Evolutionary conservation across 805 yeast species (phyloP), one percentile per base, ranked within the genome.

Genomic region (Nakazawaea laoshanensis): DNA sequence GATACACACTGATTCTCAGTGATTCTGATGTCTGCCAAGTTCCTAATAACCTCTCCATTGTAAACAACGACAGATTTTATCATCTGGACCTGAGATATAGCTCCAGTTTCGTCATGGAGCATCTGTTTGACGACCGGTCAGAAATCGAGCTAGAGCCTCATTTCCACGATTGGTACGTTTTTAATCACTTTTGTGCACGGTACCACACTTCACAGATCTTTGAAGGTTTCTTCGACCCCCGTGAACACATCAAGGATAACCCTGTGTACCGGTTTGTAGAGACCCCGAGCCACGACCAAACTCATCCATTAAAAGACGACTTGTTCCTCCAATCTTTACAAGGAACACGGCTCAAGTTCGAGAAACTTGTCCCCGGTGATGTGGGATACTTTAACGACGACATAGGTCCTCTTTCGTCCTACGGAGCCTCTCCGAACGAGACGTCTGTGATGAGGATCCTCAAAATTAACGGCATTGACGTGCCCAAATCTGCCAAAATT

Each of bases 331-430:
- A n/a, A n/a, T n/a, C n/a, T n/a, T n/a, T n/a, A 3, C 48, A 52
- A 7, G 65, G 76, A 3, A 41, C 69, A 4, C 53, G 75, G 27
- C 25, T 74, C 11, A 47, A 51, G 4, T 36, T 77, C 22, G 86
- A 79, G 48, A 52, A 55, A 15, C 38, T 75, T 14, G 38, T 36
- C 6, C 44, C 53, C 1, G 69, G 67, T 0, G 36, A 47, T 2
- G 38, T 71, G 11, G 79, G 75, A 40, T 12, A 11, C 16, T 2
- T 14, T n/a, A 35, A 35, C 19, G 17, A 30, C 13, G n/a, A 24
- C 7, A 24, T 24, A 10, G 12, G n/a, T 24, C n/a, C n/a, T n/a
- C n/a, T n/a, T n/a, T n/a, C n/a, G n/a, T n/a, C n/a, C n/a, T n/a
- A n/a, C n/a, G n/a, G n/a, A n/a, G n/a, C n/a, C n/a, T n/a, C n/a